phyloP scores from a whole-genome alignment of 1,139 yeast genomes.

The Nakaseomyces bracarensis region DNA sequence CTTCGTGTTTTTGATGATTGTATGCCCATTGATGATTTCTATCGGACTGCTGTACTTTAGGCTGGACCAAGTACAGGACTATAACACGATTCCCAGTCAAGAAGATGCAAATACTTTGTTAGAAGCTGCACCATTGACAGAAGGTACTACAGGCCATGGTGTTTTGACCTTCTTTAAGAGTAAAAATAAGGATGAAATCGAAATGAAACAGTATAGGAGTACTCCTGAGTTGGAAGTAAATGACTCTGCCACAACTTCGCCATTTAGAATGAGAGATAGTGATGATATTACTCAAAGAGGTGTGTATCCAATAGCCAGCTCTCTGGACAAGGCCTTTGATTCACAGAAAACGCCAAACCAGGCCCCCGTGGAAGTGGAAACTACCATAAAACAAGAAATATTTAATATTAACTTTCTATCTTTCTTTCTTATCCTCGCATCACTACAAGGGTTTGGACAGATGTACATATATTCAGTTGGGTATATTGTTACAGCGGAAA shows the following conservation, averaged over 20 bases:
- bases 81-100: neutral
- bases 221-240: neutral
- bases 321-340: neutral
- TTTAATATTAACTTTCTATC: constrained; percentile 35
- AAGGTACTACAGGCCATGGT: neutral
- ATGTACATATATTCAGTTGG: constrained; percentile 73
- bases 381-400: constrained; percentile 8
- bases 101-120: neutral
- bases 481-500: constrained; percentile 52
- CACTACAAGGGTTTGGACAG: constrained; percentile 67
- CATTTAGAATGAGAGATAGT: neutral
- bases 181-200: neutral
- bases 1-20: constrained; percentile 29
- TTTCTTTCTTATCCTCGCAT: constrained; percentile 49
- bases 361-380: constrained; percentile 8
- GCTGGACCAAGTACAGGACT: neutral
- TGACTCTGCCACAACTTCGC: neutral
- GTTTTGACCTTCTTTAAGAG: neutral
- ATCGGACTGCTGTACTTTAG: constrained; percentile 20
- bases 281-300: constrained; percentile 4
- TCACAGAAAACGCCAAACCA: neutral
- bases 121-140: neutral
- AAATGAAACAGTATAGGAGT: neutral
- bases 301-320: neutral
- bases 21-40: constrained; percentile 29